Evolutionary conservation across 2,329 filamentous ascomycete species (phyloP).

Genomic region (Fusarium mexicanum): DNA sequence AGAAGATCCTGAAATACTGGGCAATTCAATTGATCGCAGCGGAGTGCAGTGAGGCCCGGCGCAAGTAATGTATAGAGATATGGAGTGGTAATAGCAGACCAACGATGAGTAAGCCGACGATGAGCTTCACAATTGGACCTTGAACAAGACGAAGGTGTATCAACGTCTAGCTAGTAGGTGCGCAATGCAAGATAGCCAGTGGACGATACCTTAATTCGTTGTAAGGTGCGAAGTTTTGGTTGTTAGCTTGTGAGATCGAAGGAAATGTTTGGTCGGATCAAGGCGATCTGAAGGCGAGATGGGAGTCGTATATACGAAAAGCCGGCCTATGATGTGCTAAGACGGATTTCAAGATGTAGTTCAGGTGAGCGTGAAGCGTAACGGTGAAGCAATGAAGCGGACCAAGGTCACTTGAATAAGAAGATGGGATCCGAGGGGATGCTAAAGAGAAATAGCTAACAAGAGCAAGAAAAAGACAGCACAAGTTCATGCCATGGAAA

Average conservation of each 20-base stretch:
- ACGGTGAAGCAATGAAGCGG: conserved; percentile 16
- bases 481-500: conserved; percentile 35
- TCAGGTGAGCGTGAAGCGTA: conserved; percentile 21
- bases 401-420: conserved; percentile 5
- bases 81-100: conserved; percentile 14
- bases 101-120: conserved; percentile 9
- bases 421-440: conserved; percentile 2
- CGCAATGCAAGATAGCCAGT: conserved; percentile 20
- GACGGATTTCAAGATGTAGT: neutral
- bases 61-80: conserved; percentile 12
- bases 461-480: conserved; percentile 19
- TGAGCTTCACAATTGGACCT: conserved; percentile 15
- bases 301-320: conserved; percentile 37
- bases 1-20: neutral
- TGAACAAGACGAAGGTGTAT: conserved; percentile 9
- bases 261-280: conserved; percentile 23
- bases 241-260: conserved; percentile 16
- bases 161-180: conserved; percentile 2
- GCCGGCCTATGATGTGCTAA: conserved; percentile 16
- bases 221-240: conserved; percentile 7
- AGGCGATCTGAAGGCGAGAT: conserved; percentile 23
- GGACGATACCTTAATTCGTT: conserved; percentile 7
- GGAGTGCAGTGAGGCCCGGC: conserved; percentile 10
- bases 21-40: conserved; percentile 28
- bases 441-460: conserved; percentile 16